Evolutionary conservation across 176 grass and related monocot species (phyloP).

Genomic region (Melocanna baccifera): DNA sequence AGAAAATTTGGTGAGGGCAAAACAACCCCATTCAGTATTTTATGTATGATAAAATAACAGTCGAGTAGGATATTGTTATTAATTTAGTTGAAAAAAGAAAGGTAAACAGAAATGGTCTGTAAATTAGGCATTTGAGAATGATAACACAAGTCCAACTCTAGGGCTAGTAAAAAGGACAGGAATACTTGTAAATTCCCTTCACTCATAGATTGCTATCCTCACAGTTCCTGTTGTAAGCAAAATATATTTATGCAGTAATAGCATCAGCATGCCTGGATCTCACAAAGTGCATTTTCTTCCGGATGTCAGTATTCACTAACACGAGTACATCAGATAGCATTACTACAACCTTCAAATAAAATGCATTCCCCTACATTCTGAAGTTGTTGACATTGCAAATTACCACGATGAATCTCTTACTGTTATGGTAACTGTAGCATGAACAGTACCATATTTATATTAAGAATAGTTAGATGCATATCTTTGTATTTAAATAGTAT

Average conservation of each 20-base stretch:
- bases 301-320: background rate
- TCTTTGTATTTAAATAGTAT: too few species aligned
- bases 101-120: background rate
- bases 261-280: conserved; percentile 3
- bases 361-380: background rate
- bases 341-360: background rate
- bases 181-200: background rate
- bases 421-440: too few species aligned
- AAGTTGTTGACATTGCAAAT: background rate
- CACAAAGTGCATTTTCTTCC: conserved; percentile 9
- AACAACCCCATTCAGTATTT: background rate
- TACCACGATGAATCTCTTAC: background rate
- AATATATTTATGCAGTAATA: conserved; percentile 9
- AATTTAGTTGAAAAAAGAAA: background rate
- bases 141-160: background rate
- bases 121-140: conserved; percentile 22
- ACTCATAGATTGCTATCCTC: background rate
- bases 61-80: background rate
- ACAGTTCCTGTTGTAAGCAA: background rate
- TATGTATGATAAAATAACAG: background rate
- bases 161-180: background rate
- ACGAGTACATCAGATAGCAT: background rate
- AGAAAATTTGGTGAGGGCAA: background rate
- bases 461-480: too few species aligned
- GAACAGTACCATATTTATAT: too few species aligned